Conservation (phyloP, 371 early-diverging fungal genomes). For the Parasitella parasitica region DNA sequence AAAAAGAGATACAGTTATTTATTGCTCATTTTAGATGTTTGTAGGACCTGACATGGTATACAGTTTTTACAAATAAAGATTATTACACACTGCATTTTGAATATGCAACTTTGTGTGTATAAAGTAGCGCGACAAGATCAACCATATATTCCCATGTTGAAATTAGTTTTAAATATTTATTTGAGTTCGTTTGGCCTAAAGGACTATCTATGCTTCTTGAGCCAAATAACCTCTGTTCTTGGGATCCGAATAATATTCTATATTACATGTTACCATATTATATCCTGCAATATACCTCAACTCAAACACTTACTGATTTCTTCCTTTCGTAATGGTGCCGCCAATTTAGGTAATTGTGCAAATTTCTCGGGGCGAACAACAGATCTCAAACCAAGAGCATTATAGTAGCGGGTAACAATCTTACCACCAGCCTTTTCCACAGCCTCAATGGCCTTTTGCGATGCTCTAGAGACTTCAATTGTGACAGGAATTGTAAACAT, state of each 20-base stretch:
- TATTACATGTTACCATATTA: not conserved
- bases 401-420: constrained; percentile 82
- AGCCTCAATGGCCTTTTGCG: constrained; percentile 75
- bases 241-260: constrained; percentile 61
- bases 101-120: too few relatives aligned
- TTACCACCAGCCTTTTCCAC: constrained; percentile 87
- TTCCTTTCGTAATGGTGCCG: constrained; percentile 48
- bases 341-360: constrained; percentile 43
- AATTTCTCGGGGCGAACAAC: constrained; percentile 83
- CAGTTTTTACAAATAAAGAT: not conserved
- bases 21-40: not conserved
- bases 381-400: constrained; percentile 73
- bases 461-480: constrained; percentile 87
- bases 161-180: too few relatives aligned
- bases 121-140: too few relatives aligned
- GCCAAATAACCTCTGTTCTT: constrained; percentile 74
- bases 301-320: constrained; percentile 49
- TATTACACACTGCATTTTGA: too few relatives aligned
- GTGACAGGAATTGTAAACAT: constrained; percentile 69
- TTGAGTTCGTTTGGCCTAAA: too few relatives aligned
- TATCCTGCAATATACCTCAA: not conserved
- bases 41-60: not conserved
- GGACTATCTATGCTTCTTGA: constrained; percentile 26
- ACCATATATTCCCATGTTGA: too few relatives aligned
- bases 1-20: not conserved